A percentile compares a stretch with the other conserved stretches of the same genome.
Conservation (phyloP, 129 eudicot species). For the Artemisia annua region DNA sequence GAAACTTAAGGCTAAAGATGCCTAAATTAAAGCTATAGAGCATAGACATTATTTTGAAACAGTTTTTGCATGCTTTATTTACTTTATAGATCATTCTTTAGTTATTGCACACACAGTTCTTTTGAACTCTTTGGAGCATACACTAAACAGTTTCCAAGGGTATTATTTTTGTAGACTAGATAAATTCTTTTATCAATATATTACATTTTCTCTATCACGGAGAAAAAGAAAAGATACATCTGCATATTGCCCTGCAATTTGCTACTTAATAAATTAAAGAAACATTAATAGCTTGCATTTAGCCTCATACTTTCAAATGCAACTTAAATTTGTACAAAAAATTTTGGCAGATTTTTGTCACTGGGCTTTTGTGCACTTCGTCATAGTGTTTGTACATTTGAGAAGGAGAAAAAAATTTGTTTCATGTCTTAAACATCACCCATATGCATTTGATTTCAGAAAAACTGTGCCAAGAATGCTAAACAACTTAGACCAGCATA, state of each 20-base stretch:
- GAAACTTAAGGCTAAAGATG: neutral
- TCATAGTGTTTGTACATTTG: no score
- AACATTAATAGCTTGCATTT: no score
- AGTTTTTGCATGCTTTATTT: neutral
- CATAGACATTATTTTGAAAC: neutral
- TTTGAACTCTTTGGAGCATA: neutral
- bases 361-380: no score
- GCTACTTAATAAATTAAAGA: no score
- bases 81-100: neutral
- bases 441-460: neutral
- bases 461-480: no score
- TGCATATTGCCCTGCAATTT: neutral
- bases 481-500: no score
- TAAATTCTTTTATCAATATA: neutral
- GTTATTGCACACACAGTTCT: neutral
- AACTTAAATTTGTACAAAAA: no score
- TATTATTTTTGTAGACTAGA: neutral
- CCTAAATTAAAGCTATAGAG: neutral
- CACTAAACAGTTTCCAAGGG: neutral
- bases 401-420: neutral
- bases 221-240: neutral
- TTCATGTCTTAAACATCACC: conserved; percentile 6
- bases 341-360: no score
- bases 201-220: neutral
- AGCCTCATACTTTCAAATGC: no score